Percentiles rank a stretch among this genome's conserved stretches.
Evolutionary conservation across 1,284 basidiomycete species (phyloP).

Genomic region (Ustilago shanxiensis): DNA sequence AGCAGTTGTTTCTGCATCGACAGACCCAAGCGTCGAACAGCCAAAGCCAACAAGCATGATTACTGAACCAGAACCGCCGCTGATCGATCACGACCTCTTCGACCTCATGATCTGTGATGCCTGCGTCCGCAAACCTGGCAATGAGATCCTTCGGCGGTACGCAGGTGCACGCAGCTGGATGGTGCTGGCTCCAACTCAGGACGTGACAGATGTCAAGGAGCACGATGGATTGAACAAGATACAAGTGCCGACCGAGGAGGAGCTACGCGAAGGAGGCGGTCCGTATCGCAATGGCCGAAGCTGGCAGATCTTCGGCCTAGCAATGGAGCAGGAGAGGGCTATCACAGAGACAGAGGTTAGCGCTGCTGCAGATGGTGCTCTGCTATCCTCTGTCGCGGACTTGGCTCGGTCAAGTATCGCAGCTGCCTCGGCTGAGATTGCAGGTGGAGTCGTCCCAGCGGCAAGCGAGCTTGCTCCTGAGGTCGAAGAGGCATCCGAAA

Average conservation of each 20-base stretch:
- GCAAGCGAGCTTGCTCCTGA: background rate
- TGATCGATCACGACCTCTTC: conserved; percentile 61
- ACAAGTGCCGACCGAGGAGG: conserved; percentile 43
- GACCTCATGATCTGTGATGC: conserved; percentile 66
- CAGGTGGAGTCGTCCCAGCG: conserved; percentile 3
- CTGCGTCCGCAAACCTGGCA: conserved; percentile 53
- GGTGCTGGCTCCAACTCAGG: conserved; percentile 30
- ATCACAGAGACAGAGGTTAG: conserved; percentile 32
- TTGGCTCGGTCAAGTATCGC: conserved; percentile 29
- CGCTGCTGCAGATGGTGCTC: conserved; percentile 37
- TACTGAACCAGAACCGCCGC: conserved; percentile 33
- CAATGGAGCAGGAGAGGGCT: conserved; percentile 35
- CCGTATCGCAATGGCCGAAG: conserved; percentile 28
- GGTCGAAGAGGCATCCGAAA: conserved; percentile 1
- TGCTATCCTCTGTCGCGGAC: conserved; percentile 48
- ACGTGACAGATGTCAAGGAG: conserved; percentile 16
- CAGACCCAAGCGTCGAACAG: background rate
- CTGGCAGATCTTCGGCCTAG: conserved; percentile 52
- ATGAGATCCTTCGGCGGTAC: conserved; percentile 54
- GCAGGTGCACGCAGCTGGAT: conserved; percentile 60
- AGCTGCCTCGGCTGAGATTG: conserved; percentile 11
- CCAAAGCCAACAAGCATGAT: background rate
- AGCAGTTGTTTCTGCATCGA: background rate
- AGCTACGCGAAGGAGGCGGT: conserved; percentile 26
- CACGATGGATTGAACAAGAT: conserved; percentile 36